Conservation (phyloP, 2,329 filamentous ascomycete species). For the Apiospora aurea region DNA sequence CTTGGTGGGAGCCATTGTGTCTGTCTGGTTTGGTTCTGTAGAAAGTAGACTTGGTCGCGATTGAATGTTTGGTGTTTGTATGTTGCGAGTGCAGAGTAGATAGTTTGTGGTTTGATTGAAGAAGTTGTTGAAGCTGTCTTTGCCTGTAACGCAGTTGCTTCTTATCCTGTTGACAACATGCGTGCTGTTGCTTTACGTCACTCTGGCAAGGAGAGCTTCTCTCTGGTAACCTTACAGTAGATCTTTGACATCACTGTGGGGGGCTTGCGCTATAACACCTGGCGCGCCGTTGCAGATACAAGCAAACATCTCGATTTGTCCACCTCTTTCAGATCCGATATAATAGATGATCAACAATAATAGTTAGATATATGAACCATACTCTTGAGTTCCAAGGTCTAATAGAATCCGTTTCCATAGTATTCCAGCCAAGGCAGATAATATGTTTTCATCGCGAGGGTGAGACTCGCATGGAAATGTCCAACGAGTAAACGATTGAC, state of each 20-base stretch:
- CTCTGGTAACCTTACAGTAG: background rate
- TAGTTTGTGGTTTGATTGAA: too few species aligned
- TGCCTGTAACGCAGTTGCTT: background rate
- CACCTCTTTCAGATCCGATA: background rate
- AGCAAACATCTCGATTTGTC: background rate
- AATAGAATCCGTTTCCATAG: background rate
- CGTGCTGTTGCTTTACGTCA: constrained; percentile 5
- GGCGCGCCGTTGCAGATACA: background rate
- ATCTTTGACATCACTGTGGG: constrained; percentile 6
- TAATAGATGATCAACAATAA: background rate
- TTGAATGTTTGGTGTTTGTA: background rate
- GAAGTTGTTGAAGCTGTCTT: background rate
- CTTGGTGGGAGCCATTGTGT: constrained; percentile 34
- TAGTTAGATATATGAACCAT: background rate
- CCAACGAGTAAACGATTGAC: too few species aligned
- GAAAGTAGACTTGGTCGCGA: background rate
- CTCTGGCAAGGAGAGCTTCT: background rate
- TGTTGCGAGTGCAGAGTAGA: background rate
- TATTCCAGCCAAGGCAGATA: background rate
- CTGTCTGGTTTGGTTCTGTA: background rate
- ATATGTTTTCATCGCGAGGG: background rate
- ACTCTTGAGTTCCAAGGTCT: background rate
- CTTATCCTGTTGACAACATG: background rate
- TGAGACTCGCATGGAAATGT: background rate
- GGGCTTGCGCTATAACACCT: background rate